Evolutionary conservation across 495 filamentous ascomycete genomes (phyloP).

Genomic region (Entonaema liquescens): DNA sequence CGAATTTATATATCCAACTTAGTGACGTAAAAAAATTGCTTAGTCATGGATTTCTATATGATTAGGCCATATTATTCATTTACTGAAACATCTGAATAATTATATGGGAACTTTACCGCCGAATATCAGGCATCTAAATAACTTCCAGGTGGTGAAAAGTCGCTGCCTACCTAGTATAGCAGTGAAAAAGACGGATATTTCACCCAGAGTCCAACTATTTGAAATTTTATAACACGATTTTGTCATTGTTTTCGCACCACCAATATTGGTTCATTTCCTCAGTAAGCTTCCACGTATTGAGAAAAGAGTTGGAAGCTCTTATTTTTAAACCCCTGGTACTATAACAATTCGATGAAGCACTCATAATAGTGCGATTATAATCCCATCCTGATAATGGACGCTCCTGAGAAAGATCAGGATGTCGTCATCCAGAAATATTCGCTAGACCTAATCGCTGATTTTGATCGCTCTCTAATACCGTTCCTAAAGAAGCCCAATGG

Average conservation of each 20-base stretch:
- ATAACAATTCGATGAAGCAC: not conserved
- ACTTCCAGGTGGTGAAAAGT: conserved; percentile 4
- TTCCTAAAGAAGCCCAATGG: conserved; percentile 59
- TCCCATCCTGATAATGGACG: conserved; percentile 51
- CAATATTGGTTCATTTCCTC: not conserved
- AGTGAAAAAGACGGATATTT: not conserved
- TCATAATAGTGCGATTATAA: not conserved
- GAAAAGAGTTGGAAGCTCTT: not conserved
- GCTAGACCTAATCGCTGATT: conserved; percentile 70
- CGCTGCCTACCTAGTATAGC: conserved; percentile 6
- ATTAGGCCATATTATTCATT: conserved; percentile 5
- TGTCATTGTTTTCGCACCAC: not conserved
- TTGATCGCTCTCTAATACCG: conserved; percentile 62
- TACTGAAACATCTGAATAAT: conserved; percentile 1
- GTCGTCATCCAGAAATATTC: conserved; percentile 78
- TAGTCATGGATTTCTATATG: conserved; percentile 1
- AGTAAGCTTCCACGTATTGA: not conserved
- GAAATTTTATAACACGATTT: not conserved
- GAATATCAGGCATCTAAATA: conserved; percentile 16
- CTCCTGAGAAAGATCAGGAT: conserved; percentile 67
- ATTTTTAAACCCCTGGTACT: not conserved
- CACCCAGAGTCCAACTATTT: not conserved
- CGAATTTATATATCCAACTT: too few relatives aligned
- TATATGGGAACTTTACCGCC: not conserved
- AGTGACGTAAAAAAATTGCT: not conserved